A percentile compares a stretch with the other conserved stretches of the same genome.
phyloP scores from a whole-genome alignment of 768 basidiomycete species.

The Dictyophora rubrovolvata region DNA sequence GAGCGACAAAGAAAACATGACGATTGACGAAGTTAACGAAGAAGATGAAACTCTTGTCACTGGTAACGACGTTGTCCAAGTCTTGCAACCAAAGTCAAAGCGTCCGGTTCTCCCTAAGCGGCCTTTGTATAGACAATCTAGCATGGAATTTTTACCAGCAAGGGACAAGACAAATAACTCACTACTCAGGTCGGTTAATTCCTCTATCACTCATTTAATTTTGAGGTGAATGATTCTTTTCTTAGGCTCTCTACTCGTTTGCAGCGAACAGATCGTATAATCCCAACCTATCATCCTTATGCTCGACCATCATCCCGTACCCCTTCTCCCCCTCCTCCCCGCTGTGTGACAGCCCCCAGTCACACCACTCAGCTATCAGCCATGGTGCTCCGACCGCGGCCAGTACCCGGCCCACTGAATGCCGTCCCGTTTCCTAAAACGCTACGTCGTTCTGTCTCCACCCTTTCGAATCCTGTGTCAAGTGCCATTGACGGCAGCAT shows the following conservation, averaged over 20 bases:
- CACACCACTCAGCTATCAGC: conserved; percentile 34
- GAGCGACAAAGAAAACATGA: conserved; percentile 36
- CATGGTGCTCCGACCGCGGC: conserved; percentile 49
- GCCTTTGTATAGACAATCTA: conserved; percentile 66
- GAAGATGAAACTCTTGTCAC: conserved; percentile 10
- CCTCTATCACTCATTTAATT: conserved; percentile 9
- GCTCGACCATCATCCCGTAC: conserved; percentile 28
- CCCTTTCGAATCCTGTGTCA: neutral
- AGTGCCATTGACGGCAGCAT: neutral
- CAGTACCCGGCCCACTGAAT: conserved; percentile 40
- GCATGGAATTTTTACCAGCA: conserved; percentile 72
- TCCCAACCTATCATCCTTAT: conserved; percentile 51
- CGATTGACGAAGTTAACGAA: conserved; percentile 41
- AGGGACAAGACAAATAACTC: conserved; percentile 41
- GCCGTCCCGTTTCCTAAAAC: neutral
- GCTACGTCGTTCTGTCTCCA: conserved; percentile 1
- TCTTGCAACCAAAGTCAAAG: neutral
- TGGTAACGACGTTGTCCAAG: neutral
- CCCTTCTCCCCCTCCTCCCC: conserved; percentile 21
- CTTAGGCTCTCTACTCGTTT: conserved; percentile 56
- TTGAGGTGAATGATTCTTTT: conserved; percentile 10
- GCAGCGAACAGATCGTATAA: conserved; percentile 49
- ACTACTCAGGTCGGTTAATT: conserved; percentile 47
- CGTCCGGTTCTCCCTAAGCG: conserved; percentile 21
- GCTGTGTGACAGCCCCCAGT: conserved; percentile 19